Base-by-base conservation (phyloP, 1,284 basidiomycete genomes). In the Cryptococcus sp. region DNA sequence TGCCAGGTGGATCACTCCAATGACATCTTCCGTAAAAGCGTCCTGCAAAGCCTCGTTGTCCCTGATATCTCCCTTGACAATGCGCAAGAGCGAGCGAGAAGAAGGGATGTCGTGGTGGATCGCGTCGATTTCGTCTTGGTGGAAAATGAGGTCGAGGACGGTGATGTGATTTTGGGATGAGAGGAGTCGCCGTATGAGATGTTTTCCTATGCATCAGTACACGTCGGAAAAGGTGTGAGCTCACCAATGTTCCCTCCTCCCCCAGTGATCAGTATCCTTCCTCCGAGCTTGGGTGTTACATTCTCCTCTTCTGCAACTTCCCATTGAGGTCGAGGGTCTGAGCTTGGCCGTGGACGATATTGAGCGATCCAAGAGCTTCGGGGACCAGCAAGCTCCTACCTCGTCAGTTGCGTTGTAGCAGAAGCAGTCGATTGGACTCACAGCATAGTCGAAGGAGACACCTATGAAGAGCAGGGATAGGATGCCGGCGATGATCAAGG, bases 1-100 rank as follows among this genome's bases (percentile, higher is more conserved):
- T 1, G 63, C 66, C 26, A 68, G 60, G 39, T 68, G 53, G 37
- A 68, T 58, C 22, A 66, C 54, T 1, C 66, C 66, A 12, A 47
- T 47, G 11, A 62, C 50, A 48, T 57, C 58, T 3, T 34, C 12
- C 2, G 57, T 54, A 41, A 63, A 44, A 11, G 56, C 52, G 2
- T 41, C 4, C 0, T 33, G 10, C 10, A 65, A 49, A 14, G 42
- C 37, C 6, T 19, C 25, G 5, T 55, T 21, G 38, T 63, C 52
- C n/a, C 62, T 45, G n/a, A 66, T 59, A 49, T 64, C 62, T 24
- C 57, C 60, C 6, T 43, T 22, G 22, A 57, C 43, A 12, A 58
- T 48, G 1, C 40, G 25, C 14, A 65, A 52, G 28, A 31, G 28
- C 28, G 28, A 31, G n/a, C 51, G 45, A 3, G 50, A 48, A 3